Evolutionary conservation across 306 rosid genomes (phyloP).

Genomic region (Quercus dentata): DNA sequence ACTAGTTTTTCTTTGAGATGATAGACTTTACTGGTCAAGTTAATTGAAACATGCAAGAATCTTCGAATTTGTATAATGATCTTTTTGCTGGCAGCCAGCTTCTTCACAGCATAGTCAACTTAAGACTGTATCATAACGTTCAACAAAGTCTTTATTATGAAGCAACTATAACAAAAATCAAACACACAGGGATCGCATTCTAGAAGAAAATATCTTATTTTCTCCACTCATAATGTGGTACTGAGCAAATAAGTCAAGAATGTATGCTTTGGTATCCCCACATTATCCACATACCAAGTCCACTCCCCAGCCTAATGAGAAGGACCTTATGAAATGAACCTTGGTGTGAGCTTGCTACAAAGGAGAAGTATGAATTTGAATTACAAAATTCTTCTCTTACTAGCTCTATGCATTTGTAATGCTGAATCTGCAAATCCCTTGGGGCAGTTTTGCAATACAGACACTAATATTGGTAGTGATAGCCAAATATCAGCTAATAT

Average conservation of each 20-base stretch:
- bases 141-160: background rate
- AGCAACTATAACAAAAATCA: background rate
- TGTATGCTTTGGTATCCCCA: constrained; percentile 23
- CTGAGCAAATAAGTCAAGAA: constrained; percentile 21
- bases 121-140: too few relatives aligned
- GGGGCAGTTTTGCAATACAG: constrained; percentile 48
- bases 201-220: background rate
- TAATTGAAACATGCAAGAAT: too few relatives aligned
- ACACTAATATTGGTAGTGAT: constrained; percentile 26
- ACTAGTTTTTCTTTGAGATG: too few relatives aligned
- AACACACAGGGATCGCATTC: background rate
- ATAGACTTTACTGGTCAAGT: too few relatives aligned
- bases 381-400: constrained; percentile 27
- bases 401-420: constrained; percentile 31
- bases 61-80: too few relatives aligned
- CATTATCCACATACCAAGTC: background rate
- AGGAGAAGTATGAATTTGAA: constrained; percentile 14
- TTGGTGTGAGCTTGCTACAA: too few relatives aligned
- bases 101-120: too few relatives aligned
- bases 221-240: background rate
- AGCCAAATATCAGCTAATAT: constrained; percentile 46
- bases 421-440: constrained; percentile 44
- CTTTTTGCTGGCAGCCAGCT: too few relatives aligned
- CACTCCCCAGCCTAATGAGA: background rate
- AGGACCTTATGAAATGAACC: background rate